Conservation (phyloP, 371 early-diverging fungal species). For the Dichotomocladium elegans region DNA sequence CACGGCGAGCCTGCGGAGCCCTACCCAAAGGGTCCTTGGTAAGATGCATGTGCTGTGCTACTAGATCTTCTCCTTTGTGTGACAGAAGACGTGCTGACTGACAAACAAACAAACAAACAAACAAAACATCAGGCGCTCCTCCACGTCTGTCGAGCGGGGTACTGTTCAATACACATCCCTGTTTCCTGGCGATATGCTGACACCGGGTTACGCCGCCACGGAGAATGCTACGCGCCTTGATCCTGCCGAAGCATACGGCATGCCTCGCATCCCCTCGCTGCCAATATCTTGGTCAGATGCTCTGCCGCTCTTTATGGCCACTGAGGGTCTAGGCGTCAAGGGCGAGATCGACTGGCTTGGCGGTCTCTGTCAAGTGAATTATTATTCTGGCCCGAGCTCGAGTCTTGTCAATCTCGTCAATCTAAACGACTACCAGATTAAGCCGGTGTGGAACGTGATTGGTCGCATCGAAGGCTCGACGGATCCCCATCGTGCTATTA, state of each 20-base stretch:
- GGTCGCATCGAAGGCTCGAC: constrained; percentile 51
- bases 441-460: constrained; percentile 63
- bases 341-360: constrained; percentile 38
- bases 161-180: constrained; percentile 48
- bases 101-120: too few relatives aligned
- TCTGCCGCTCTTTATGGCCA: constrained; percentile 43
- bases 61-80: too few relatives aligned
- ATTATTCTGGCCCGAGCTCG: constrained; percentile 53
- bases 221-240: constrained; percentile 50
- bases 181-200: constrained; percentile 59
- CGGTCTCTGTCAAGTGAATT: constrained; percentile 41
- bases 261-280: constrained; percentile 60
- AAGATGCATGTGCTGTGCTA: too few relatives aligned
- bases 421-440: constrained; percentile 43
- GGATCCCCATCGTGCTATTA: constrained; percentile 52
- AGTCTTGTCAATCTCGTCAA: constrained; percentile 52
- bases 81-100: too few relatives aligned
- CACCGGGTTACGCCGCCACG: constrained; percentile 55
- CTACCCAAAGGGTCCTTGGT: constrained; percentile 66
- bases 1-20: constrained; percentile 20
- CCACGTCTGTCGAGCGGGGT: constrained; percentile 53
- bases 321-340: constrained; percentile 39
- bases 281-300: constrained; percentile 69
- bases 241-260: constrained; percentile 34
- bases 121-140: constrained; percentile 32